phyloP scores from a whole-genome alignment of 352 stramenopile species.

The Globisporangium yorkense region DNA sequence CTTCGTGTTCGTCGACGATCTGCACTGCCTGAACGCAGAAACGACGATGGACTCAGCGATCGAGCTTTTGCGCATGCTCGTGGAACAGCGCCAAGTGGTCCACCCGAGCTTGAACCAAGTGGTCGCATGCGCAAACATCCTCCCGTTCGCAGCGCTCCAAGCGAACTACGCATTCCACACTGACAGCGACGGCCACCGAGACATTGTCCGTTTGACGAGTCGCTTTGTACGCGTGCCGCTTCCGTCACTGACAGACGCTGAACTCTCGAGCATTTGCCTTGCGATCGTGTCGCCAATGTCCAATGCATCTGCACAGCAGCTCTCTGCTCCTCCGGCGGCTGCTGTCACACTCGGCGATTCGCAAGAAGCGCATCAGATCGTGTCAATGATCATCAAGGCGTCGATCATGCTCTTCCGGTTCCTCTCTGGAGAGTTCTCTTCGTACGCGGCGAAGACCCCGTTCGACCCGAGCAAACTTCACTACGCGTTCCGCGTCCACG shows the following conservation, averaged over 20 bases:
- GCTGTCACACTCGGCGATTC: background rate
- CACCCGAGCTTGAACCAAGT: constrained; percentile 30
- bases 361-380: constrained; percentile 33
- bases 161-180: background rate
- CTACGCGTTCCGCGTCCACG: constrained; percentile 34
- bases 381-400: constrained; percentile 39
- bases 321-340: background rate
- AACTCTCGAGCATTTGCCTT: constrained; percentile 49
- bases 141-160: constrained; percentile 28
- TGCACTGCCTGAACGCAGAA: constrained; percentile 30
- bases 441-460: constrained; percentile 7
- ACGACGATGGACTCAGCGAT: constrained; percentile 23
- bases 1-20: constrained; percentile 58
- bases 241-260: constrained; percentile 24
- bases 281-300: constrained; percentile 11
- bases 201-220: constrained; percentile 22
- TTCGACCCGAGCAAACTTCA: constrained; percentile 41
- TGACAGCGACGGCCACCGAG: background rate
- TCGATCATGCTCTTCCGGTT: constrained; percentile 48
- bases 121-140: constrained; percentile 16
- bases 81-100: constrained; percentile 33
- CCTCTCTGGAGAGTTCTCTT: constrained; percentile 16
- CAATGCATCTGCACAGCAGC: background rate
- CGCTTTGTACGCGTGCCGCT: constrained; percentile 35
- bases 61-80: constrained; percentile 44